Evolutionary conservation across 306 rosid species (phyloP), one percentile per base, ranked within the genome.

Genomic region (Sphenostylis stenocarpa): DNA sequence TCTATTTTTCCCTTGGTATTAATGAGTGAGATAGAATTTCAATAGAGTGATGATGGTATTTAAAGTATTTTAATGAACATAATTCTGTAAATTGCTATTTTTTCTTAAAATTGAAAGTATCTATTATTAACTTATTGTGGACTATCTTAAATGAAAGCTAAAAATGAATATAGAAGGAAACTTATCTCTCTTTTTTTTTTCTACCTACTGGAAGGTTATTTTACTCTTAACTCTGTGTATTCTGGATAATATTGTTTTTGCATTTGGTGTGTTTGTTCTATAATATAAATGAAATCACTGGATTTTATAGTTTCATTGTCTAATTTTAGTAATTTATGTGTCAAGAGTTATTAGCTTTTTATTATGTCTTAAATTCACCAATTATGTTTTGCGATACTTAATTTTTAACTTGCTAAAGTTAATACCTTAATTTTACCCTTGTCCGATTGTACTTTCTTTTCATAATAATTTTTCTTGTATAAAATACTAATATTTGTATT

Each of bases 401-500:
- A 6, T 29, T 29, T 9, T 31, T 31, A 31, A 31, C n/a, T n/a
- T n/a, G n/a, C n/a, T n/a, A n/a, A 31, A 31, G 17, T 31, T 7
- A 43, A 6, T 29, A 7, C 67, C 24, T 61, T 61, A 29, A 29
- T 58, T 28, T 48, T 58, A n/a, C 49, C 72, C 72, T 60, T 1
- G 13, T 41, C 36, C 67, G 9, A 20, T 80, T 41, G 11, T 66
- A 24, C 66, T 70, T 52, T 66, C 17, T 41, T 55, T 55, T 38
- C 67, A 38, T 72, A 39, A 56, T 41, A 17, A 53, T 63, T 28
- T 38, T 62, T 65, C 51, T 28, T 56, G 3, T 51, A 39, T 52
- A 64, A 43, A 14, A 71, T 41, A 52, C 79, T 67, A n/a, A 13
- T 73, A n/a, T 82, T 72, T 58, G 55, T 53, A 29, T 73, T 55